Conservation (phyloP, 2,329 filamentous ascomycete genomes). For the Ophiocordyceps polyrhachis-furcata region DNA sequence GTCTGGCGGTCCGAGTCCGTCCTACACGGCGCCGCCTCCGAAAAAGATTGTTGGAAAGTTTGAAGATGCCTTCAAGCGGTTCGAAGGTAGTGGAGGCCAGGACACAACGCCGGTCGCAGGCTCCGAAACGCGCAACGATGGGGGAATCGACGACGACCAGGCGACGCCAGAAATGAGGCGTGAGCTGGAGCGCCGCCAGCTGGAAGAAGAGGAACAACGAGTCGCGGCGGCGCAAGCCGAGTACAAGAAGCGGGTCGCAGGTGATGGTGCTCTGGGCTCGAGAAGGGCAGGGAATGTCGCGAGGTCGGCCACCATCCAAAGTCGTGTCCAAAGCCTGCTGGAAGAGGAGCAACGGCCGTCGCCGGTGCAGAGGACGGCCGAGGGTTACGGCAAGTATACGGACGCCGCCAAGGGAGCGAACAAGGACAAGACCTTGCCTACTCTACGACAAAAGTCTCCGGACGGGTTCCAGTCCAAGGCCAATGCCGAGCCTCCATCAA, state of each 20-base stretch:
- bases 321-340: conserved; percentile 70
- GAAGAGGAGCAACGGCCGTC: conserved; percentile 51
- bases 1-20: conserved; percentile 41
- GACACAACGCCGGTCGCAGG: conserved; percentile 54
- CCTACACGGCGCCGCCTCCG: conserved; percentile 54
- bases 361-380: conserved; percentile 49
- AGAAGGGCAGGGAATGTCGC: conserved; percentile 40
- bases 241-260: conserved; percentile 58
- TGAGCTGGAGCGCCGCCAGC: conserved; percentile 64
- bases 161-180: conserved; percentile 75
- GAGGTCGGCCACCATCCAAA: conserved; percentile 72
- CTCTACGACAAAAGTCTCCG: conserved; percentile 33
- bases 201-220: conserved; percentile 75
- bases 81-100: conserved; percentile 43
- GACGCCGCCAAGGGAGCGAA: conserved; percentile 25
- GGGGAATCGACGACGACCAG: conserved; percentile 48
- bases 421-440: conserved; percentile 22
- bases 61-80: conserved; percentile 82
- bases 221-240: conserved; percentile 80
- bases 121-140: conserved; percentile 51
- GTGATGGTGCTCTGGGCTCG: conserved; percentile 23
- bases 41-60: conserved; percentile 75
- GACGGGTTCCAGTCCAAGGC: conserved; percentile 13
- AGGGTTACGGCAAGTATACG: conserved; percentile 80
- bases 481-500: conserved; percentile 4